These are phyloP conservation scores for Aspergillus steynii DNA, from an alignment of 495 filamentous ascomycete genomes.

Conservation along the genomic window DNA sequence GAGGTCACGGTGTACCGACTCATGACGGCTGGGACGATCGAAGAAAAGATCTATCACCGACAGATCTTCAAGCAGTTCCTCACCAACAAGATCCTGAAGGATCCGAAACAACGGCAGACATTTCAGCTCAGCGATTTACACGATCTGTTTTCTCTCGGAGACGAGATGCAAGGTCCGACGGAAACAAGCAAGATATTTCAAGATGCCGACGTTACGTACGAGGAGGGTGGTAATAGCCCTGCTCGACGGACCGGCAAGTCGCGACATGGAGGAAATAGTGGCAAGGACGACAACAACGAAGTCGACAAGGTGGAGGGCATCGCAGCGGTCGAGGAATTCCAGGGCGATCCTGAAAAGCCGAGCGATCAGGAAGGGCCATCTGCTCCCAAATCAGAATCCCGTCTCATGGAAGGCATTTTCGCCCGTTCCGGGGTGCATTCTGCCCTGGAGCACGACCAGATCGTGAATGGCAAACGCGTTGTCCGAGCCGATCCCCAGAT, in stretches of 20 bases:
- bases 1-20: slow-evolving; percentile 93
- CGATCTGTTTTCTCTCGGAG: slow-evolving; percentile 83
- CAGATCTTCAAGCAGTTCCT: slow-evolving; percentile 98
- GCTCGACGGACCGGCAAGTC: slow-evolving; percentile 24
- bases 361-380: slow-evolving; percentile 35
- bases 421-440: slow-evolving; percentile 79
- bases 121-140: slow-evolving; percentile 86
- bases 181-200: slow-evolving; percentile 86
- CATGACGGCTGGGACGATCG: slow-evolving; percentile 96
- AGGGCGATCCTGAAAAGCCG: slow-evolving; percentile 39
- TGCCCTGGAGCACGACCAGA: slow-evolving; percentile 84
- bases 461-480: slow-evolving; percentile 67
- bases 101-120: slow-evolving; percentile 83
- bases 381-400: slow-evolving; percentile 54
- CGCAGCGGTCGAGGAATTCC: slow-evolving; percentile 56
- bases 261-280: slow-evolving; percentile 12
- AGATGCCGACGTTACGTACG: slow-evolving; percentile 70
- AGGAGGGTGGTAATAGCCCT: slow-evolving; percentile 21
- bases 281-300: slow-evolving; percentile 36
- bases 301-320: slow-evolving; percentile 58
- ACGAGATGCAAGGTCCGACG: slow-evolving; percentile 65
- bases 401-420: slow-evolving; percentile 85
- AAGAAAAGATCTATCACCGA: slow-evolving; percentile 98
- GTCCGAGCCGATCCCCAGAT: slow-evolving; percentile 67
- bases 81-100: slow-evolving; percentile 88